Percentiles rank a stretch among this genome's conserved stretches.
These are phyloP conservation scores for Aspergillus spinulosporus DNA, from an alignment of 2,329 filamentous ascomycete species.

Conservation along the genomic window DNA sequence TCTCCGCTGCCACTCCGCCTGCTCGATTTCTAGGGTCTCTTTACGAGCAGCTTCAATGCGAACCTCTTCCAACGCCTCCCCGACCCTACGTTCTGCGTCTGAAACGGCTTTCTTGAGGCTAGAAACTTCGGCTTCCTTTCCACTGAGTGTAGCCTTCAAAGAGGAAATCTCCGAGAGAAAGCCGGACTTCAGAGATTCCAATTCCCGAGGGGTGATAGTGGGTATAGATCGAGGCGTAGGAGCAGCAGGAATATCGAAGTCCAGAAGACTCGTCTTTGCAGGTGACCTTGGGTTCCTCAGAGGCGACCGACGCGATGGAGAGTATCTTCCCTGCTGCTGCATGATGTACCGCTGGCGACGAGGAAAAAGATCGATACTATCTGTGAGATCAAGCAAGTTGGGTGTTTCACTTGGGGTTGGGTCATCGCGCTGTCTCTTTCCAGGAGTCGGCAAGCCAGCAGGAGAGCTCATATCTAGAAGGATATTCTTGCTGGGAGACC, in stretches of 20 bases:
- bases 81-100: slow-evolving; percentile 89
- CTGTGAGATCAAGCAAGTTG: slow-evolving; percentile 85
- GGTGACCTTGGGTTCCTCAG: slow-evolving; percentile 42
- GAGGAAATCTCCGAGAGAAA: slow-evolving; percentile 92
- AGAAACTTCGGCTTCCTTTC: slow-evolving; percentile 87
- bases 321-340: slow-evolving; percentile 35
- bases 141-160: slow-evolving; percentile 86
- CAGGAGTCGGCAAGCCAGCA: slow-evolving; percentile 50
- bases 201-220: slow-evolving; percentile 83
- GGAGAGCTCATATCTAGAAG: slow-evolving; percentile 38
- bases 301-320: slow-evolving; percentile 47
- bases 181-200: slow-evolving; percentile 86
- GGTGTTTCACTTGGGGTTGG: slow-evolving; percentile 60
- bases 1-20: slow-evolving; percentile 78
- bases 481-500: slow-evolving; percentile 30
- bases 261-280: slow-evolving; percentile 69
- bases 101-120: slow-evolving; percentile 83
- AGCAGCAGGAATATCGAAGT: slow-evolving; percentile 91
- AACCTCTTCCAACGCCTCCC: slow-evolving; percentile 78
- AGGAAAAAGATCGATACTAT: slow-evolving; percentile 64
- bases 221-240: slow-evolving; percentile 91
- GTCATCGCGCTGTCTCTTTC: slow-evolving; percentile 49
- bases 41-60: slow-evolving; percentile 72
- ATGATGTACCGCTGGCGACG: slow-evolving; percentile 51
- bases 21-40: slow-evolving; percentile 73